Evolutionary conservation across 495 filamentous ascomycete species (phyloP), one percentile per base, ranked within the genome.

Genomic region (Corynascus novoguineensis): DNA sequence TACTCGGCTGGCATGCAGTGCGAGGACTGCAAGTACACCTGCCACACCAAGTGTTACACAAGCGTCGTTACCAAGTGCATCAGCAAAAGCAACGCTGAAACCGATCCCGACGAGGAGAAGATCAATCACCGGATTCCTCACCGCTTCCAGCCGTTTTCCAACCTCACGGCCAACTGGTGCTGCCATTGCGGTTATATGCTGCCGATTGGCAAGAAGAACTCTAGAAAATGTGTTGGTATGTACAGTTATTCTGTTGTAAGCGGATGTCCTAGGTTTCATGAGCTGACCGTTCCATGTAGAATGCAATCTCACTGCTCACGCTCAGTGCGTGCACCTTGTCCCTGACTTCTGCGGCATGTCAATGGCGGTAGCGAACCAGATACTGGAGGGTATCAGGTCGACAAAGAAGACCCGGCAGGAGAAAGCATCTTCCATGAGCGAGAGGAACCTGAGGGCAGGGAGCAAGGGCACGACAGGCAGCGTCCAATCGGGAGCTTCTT

Each of bases 1-100:
- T 97, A 97, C 73, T 92, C 92, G 29, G 88, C 93, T 15, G 95
- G 93, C 44, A 97, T 97, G 92, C 93, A 99, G 75, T 99, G 93
- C 70, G 87, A 92, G 57, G 93, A 99, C 73, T 99, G 93, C 89
- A 97, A 97, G 73, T 97, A 96, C 67, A 97, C 93, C 21, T 97
- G 95, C 71, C 93, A 99, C 71, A 89, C 88, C 67, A 96, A 95
- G 71, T 99, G 93, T 70, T 97, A 96, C 67, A 75, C 79, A 11
- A 95, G 92, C 68, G 93, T 99, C n/a, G 95, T 99, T 65, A 97
- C 93, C 53, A 99, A 99, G 71, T 99, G 93, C 75, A 99, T 99
- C 73, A 97, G 92, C 75, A 97, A 97, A 72, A 95, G 92, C 47
- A 99, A 97, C 69, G 89, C 92, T 58, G 93, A 97, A 70, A 93